Percentiles rank a stretch among this genome's conserved stretches.
phyloP scores from a whole-genome alignment of 306 rosid species.

The Clitoria ternatea region DNA sequence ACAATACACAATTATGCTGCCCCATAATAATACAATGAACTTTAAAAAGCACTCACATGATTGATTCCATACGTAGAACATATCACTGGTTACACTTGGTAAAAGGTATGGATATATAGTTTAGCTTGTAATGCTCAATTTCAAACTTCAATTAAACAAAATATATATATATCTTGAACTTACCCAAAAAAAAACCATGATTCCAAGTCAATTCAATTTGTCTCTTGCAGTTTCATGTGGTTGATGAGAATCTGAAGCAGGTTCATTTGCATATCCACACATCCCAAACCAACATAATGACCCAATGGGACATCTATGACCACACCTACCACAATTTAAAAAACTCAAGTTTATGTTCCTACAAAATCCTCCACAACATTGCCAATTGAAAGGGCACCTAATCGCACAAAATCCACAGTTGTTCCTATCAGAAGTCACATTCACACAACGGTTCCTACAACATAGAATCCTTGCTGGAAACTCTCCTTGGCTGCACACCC shows the following conservation, averaged over 20 bases:
- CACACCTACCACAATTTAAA: conserved; percentile 71
- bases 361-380: conserved; percentile 62
- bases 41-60: neutral
- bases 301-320: conserved; percentile 45
- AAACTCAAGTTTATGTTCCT: conserved; percentile 28
- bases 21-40: neutral
- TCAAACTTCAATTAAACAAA: too few relatives aligned
- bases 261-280: conserved; percentile 51
- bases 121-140: too few relatives aligned
- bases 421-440: conserved; percentile 37
- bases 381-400: conserved; percentile 42
- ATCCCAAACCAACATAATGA: conserved; percentile 50
- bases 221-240: neutral
- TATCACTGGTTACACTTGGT: too few relatives aligned
- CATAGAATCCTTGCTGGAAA: conserved; percentile 28
- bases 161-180: neutral
- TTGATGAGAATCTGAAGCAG: neutral
- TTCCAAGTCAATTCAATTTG: neutral
- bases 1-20: too few relatives aligned
- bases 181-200: neutral
- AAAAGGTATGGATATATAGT: too few relatives aligned
- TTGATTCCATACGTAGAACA: neutral
- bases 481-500: conserved; percentile 36
- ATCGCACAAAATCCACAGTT: conserved; percentile 57
- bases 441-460: conserved; percentile 54